These are phyloP conservation scores for Psilocybe cyanescens DNA, from an alignment of 768 basidiomycete species.

Conservation along the genomic window DNA sequence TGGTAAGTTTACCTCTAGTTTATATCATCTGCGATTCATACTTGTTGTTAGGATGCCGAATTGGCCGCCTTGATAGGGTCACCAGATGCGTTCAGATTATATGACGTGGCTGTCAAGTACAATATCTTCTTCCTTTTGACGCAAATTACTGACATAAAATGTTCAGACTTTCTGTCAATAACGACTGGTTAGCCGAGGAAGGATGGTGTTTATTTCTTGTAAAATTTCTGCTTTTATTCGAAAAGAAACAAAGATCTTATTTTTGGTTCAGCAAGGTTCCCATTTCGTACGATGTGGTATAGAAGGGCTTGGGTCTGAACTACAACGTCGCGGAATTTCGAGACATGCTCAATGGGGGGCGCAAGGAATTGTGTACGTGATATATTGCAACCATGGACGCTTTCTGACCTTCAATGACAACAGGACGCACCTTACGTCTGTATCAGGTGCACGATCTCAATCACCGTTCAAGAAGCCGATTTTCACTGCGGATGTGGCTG, in stretches of 20 bases:
- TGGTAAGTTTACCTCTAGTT: conserved; percentile 43
- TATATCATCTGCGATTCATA: neutral
- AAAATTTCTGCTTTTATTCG: neutral
- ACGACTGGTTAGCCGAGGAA: conserved; percentile 76
- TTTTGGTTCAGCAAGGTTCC: conserved; percentile 58
- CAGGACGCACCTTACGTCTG: conserved; percentile 55
- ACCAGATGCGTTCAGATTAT: conserved; percentile 64
- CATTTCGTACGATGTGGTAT: conserved; percentile 70
- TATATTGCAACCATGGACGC: neutral
- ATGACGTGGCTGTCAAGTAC: conserved; percentile 71
- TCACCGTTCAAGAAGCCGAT: conserved; percentile 55
- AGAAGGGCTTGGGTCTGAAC: conserved; percentile 66
- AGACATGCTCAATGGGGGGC: conserved; percentile 77
- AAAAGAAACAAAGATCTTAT: neutral
- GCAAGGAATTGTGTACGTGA: conserved; percentile 66
- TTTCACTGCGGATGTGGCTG: conserved; percentile 62
- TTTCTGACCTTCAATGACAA: neutral
- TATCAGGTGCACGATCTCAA: conserved; percentile 48
- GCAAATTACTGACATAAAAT: neutral
- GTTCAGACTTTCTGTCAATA: conserved; percentile 59
- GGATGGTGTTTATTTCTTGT: conserved; percentile 72
- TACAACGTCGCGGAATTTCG: conserved; percentile 68
- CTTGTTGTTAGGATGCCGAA: conserved; percentile 62
- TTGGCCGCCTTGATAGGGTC: conserved; percentile 60
- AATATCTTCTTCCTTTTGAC: neutral